These are phyloP conservation scores for Skeletonema potamos DNA, from an alignment of 108 stramenopile species.

Conservation along the genomic window DNA sequence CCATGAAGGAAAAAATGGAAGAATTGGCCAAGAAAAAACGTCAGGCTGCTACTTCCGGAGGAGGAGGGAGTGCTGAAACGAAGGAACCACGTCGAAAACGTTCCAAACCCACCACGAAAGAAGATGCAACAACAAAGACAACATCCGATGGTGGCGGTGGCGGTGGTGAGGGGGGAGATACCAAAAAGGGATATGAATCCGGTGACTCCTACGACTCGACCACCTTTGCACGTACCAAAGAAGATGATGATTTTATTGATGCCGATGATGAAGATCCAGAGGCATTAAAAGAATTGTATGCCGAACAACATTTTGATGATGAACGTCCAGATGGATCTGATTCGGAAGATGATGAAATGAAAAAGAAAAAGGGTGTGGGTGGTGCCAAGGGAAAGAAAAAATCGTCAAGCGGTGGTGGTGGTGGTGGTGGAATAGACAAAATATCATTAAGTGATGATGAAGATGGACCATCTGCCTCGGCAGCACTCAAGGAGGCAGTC, in stretches of 20 bases:
- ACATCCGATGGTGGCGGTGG: no score
- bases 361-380: conserved; percentile 41
- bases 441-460: conserved; percentile 41
- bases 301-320: conserved; percentile 89
- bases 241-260: conserved; percentile 91
- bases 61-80: conserved; percentile 4
- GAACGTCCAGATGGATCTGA: conserved; percentile 69
- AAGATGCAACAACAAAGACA: no score
- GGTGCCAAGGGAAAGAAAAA: conserved; percentile 1
- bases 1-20: conserved; percentile 76
- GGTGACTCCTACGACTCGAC: conserved; percentile 76
- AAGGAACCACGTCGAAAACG: conserved; percentile 28
- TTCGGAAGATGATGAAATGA: conserved; percentile 43
- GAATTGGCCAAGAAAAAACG: conserved; percentile 66
- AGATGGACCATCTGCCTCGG: conserved; percentile 69
- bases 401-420: conserved; percentile 25
- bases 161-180: conserved; percentile 9
- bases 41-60: conserved; percentile 36
- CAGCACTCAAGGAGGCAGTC: conserved; percentile 69
- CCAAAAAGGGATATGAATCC: conserved; percentile 55
- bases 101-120: conserved; percentile 10
- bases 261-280: conserved; percentile 89
- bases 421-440: conserved; percentile 43
- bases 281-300: conserved; percentile 80
- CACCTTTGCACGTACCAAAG: conserved; percentile 70